phyloP scores from a whole-genome alignment of 148 eudicot species.

The Cornus kousa region DNA sequence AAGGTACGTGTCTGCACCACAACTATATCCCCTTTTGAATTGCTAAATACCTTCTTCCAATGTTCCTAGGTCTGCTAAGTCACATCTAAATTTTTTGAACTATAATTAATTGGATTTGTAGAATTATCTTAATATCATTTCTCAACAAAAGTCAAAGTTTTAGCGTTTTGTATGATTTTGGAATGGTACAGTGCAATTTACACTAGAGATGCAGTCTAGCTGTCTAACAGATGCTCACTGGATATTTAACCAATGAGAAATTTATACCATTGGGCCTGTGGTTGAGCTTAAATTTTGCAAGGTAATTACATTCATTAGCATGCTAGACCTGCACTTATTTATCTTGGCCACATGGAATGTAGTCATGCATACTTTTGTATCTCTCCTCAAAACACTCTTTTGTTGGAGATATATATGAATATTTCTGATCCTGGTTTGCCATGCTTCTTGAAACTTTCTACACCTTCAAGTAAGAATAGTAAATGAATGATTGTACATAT shows the following conservation, averaged over 20 bases:
- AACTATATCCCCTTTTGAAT: slow-evolving; percentile 4
- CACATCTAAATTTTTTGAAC: neutral
- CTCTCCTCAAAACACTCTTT: neutral
- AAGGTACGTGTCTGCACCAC: slow-evolving; percentile 47
- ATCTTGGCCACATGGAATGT: neutral
- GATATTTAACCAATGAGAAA: neutral
- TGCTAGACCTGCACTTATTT: neutral
- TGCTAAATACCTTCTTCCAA: neutral
- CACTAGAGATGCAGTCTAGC: neutral
- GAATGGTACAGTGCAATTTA: neutral
- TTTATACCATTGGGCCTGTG: neutral
- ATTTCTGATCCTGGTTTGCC: neutral
- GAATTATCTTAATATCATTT: neutral
- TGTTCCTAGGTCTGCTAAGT: neutral
- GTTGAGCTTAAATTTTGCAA: neutral
- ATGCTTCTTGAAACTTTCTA: neutral
- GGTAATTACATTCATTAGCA: too few relatives aligned
- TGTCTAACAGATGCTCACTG: neutral
- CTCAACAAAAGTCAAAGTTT: neutral
- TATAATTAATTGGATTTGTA: neutral
- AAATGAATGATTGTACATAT: too few relatives aligned
- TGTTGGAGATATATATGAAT: neutral
- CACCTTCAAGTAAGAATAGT: neutral
- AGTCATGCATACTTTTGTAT: neutral
- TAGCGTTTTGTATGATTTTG: neutral